These are phyloP conservation scores for Leccinum obscurum DNA, from an alignment of 768 basidiomycete species.

Conservation along the genomic window DNA sequence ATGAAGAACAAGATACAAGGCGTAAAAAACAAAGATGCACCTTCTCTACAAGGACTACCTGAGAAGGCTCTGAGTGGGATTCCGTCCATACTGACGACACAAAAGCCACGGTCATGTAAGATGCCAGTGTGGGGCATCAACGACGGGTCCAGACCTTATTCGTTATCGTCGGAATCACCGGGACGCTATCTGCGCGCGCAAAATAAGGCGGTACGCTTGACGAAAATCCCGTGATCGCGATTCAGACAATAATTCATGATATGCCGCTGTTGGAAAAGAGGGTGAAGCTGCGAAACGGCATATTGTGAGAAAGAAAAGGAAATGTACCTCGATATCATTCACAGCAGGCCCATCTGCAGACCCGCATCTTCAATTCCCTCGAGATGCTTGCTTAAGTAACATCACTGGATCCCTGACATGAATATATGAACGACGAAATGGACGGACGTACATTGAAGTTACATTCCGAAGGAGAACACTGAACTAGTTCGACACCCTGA, in stretches of 20 bases:
- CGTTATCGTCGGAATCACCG: constrained; percentile 53
- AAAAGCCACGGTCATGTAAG: background rate
- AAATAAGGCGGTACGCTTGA: constrained; percentile 79
- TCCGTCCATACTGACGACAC: constrained; percentile 38
- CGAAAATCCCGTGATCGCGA: constrained; percentile 52
- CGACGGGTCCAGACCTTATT: constrained; percentile 48
- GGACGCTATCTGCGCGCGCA: constrained; percentile 42
- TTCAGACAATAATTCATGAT: constrained; percentile 69
- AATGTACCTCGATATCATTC: too few species aligned
- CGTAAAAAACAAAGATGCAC: constrained; percentile 39
- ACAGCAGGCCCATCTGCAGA: too few species aligned
- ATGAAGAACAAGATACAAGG: background rate
- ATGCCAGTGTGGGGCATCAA: constrained; percentile 8
- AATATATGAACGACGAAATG: too few species aligned
- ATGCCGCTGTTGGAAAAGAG: constrained; percentile 72
- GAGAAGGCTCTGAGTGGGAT: constrained; percentile 69
- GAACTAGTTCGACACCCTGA: too few species aligned
- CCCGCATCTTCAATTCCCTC: too few species aligned
- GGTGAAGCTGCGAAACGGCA: constrained; percentile 60
- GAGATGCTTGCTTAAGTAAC: too few species aligned
- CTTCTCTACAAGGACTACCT: constrained; percentile 83
- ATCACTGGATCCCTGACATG: too few species aligned
- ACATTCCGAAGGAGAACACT: too few species aligned
- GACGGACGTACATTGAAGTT: too few species aligned
- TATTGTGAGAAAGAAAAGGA: too few species aligned